A percentile compares a stretch with the other conserved stretches of the same genome.
These are phyloP conservation scores for Conticribra guillardii DNA, from an alignment of 108 stramenopile genomes.

Conservation along the genomic window DNA sequence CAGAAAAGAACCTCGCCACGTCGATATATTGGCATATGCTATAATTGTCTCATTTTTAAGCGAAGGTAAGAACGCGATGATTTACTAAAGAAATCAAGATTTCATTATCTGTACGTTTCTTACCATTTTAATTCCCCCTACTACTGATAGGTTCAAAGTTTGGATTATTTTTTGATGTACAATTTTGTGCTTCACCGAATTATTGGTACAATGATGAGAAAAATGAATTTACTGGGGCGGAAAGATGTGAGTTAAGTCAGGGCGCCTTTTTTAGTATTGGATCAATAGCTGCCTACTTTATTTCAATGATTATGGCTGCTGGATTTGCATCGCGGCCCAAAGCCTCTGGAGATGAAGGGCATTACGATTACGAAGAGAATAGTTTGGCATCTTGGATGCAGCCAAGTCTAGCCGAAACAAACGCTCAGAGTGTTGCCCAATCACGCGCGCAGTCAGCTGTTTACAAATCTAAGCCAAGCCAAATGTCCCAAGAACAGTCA, in stretches of 20 bases:
- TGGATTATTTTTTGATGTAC: constrained; percentile 15
- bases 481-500: background rate
- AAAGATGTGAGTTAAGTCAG: constrained; percentile 4
- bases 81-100: background rate
- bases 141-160: constrained; percentile 11
- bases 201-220: constrained; percentile 21
- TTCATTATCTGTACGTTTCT: background rate
- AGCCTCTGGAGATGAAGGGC: background rate
- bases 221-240: constrained; percentile 16
- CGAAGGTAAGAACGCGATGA: constrained; percentile 10
- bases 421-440: background rate
- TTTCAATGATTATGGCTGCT: constrained; percentile 12
- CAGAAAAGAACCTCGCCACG: constrained; percentile 12
- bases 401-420: background rate
- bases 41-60: constrained; percentile 8
- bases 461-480: background rate
- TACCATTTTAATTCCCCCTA: background rate
- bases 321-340: constrained; percentile 17
- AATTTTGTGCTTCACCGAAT: constrained; percentile 21
- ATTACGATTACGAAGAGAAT: constrained; percentile 10
- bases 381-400: constrained; percentile 20
- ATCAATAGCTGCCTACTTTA: constrained; percentile 14
- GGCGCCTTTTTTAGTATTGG: constrained; percentile 21
- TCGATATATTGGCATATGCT: constrained; percentile 30
- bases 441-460: background rate